Conservation (phyloP, 176 grass and related monocot genomes). For the Phoenix dactylifera region DNA sequence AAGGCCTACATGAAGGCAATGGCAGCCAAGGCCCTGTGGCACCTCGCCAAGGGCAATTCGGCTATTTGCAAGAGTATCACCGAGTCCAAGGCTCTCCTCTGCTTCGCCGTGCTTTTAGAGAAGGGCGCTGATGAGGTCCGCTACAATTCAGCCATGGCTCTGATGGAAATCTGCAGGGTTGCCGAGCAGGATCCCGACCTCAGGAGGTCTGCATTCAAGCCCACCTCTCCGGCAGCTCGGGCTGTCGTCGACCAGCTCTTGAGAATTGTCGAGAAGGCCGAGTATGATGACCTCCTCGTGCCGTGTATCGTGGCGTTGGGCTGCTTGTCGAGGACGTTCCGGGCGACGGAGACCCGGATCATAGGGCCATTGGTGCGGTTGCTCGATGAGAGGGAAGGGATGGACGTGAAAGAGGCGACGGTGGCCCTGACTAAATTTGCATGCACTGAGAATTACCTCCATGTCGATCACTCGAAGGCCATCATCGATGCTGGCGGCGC, state of each 20-base stretch:
- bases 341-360: neutral
- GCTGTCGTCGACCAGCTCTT: neutral
- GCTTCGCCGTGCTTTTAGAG: neutral
- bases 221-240: neutral
- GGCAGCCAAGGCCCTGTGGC: neutral
- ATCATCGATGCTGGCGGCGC: neutral
- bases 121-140: neutral
- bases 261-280: neutral
- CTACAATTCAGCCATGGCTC: neutral
- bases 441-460: neutral
- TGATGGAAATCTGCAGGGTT: neutral
- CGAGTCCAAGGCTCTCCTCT: neutral
- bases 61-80: neutral
- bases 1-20: neutral
- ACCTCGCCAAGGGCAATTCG: neutral
- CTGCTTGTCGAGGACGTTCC: neutral
- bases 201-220: neutral
- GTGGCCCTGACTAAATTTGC: neutral
- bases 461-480: neutral
- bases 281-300: neutral
- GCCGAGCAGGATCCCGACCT: neutral
- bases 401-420: neutral
- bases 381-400: neutral
- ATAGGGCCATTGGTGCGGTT: neutral
- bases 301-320: neutral